Percentiles rank a stretch among this genome's conserved stretches.
Evolutionary conservation across 371 early-diverging fungal species (phyloP).

Genomic region (Mortierella sp.): DNA sequence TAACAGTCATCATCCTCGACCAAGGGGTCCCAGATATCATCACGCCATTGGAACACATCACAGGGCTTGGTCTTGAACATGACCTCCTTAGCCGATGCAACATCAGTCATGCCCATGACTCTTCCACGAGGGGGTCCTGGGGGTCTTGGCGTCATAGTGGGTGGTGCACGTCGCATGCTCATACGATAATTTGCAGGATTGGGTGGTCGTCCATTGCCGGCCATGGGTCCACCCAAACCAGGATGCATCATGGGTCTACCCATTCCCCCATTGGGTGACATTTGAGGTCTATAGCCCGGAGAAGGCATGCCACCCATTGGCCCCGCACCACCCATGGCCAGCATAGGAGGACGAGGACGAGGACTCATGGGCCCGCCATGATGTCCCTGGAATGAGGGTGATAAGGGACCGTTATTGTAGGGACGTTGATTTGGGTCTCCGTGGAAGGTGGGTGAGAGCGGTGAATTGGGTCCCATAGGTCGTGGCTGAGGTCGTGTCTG

Average conservation of each 20-base stretch:
- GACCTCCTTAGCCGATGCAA: conserved; percentile 33
- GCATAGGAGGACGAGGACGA: conserved; percentile 40
- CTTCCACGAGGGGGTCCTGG: conserved; percentile 24
- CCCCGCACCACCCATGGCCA: conserved; percentile 51
- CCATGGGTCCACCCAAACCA: conserved; percentile 17
- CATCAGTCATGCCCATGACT: conserved; percentile 14
- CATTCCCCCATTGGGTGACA: conserved; percentile 38
- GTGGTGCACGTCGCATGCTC: conserved; percentile 53
- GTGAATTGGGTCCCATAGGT: conserved; percentile 44
- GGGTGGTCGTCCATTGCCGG: conserved; percentile 26
- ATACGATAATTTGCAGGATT: conserved; percentile 37
- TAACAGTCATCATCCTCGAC: conserved; percentile 48
- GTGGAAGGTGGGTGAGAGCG: conserved; percentile 41
- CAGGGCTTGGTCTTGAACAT: conserved; percentile 50
- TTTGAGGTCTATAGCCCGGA: conserved; percentile 39
- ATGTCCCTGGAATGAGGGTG: conserved; percentile 37
- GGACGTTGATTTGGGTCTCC: no score
- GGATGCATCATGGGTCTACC: conserved; percentile 45
- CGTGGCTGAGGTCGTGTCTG: conserved; percentile 34
- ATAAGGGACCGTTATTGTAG: conserved; percentile 36
- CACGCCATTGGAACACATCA: conserved; percentile 55
- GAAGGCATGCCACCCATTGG: conserved; percentile 17
- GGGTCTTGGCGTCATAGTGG: conserved; percentile 24
- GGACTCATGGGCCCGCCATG: conserved; percentile 48
- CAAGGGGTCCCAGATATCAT: conserved; percentile 52